A percentile compares a stretch with the other conserved stretches of the same genome.
Evolutionary conservation across 2,329 filamentous ascomycete genomes (phyloP).

Genomic region (Venturia nashicola): DNA sequence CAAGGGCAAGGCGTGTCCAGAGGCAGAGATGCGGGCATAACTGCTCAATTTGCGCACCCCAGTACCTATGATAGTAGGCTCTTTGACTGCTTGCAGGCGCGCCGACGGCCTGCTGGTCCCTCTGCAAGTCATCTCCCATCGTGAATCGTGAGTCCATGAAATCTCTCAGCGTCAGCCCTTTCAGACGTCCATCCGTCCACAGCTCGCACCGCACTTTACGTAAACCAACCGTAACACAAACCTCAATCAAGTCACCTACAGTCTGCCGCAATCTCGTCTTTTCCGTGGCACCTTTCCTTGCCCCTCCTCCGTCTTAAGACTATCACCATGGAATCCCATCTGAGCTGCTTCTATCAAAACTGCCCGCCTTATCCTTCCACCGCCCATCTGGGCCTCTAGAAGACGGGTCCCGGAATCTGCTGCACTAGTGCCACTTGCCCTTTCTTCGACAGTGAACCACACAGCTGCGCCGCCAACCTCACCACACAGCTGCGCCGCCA

Average conservation of each 20-base stretch:
- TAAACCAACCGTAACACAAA: slow-evolving; percentile 1
- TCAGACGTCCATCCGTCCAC: background rate
- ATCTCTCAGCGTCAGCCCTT: background rate
- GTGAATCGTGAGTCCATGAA: background rate
- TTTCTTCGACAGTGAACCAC: background rate
- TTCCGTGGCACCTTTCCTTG: background rate
- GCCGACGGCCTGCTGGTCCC: background rate
- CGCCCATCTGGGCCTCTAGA: background rate
- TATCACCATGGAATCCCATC: background rate
- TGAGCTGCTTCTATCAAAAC: background rate
- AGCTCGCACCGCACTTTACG: slow-evolving; percentile 1
- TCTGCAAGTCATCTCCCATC: background rate
- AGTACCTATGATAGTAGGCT: background rate
- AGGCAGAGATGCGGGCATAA: background rate
- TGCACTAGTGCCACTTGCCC: background rate
- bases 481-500: background rate
- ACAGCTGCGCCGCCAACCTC: no score
- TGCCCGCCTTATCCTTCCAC: background rate
- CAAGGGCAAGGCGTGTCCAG: background rate
- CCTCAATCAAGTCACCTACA: background rate
- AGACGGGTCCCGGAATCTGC: background rate
- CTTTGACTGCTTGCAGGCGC: background rate
- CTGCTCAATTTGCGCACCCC: background rate
- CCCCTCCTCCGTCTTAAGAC: background rate
- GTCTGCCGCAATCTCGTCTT: no score